Evolutionary conservation across 2,329 filamentous ascomycete genomes (phyloP).

Genomic region (Remersonia thermophila): DNA sequence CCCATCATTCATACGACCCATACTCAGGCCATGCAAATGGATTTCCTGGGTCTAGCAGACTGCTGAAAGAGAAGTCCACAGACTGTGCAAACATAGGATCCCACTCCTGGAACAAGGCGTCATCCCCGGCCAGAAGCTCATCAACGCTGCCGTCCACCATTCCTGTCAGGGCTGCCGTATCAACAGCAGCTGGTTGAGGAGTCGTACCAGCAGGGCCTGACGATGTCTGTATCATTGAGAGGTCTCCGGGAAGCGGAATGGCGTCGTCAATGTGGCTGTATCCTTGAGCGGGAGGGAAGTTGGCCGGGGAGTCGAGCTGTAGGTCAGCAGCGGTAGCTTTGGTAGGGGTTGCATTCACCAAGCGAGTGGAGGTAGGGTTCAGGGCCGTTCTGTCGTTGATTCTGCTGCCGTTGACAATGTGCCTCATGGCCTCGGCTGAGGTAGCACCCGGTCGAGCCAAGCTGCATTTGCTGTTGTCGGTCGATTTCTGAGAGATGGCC

Average conservation of each 20-base stretch:
- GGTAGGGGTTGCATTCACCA: too few relatives aligned
- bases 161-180: background rate
- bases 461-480: too few relatives aligned
- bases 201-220: too few relatives aligned
- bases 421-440: too few relatives aligned
- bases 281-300: background rate
- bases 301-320: too few relatives aligned
- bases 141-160: background rate
- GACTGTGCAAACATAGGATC: conserved; percentile 12
- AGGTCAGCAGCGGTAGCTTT: too few relatives aligned
- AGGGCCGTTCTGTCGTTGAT: too few relatives aligned
- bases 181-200: too few relatives aligned
- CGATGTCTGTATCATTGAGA: background rate
- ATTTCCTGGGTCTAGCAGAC: conserved; percentile 14
- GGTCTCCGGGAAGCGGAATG: conserved; percentile 3
- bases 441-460: too few relatives aligned
- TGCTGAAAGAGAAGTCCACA: conserved; percentile 15
- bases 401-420: too few relatives aligned
- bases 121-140: conserved; percentile 8
- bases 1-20: background rate
- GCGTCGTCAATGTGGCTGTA: conserved; percentile 1
- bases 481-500: too few relatives aligned
- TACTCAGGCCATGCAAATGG: conserved; percentile 15
- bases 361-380: too few relatives aligned
- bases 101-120: conserved; percentile 12